Evolutionary conservation across 352 stramenopile genomes (phyloP).

Genomic region (Phytophthora cactorum): DNA sequence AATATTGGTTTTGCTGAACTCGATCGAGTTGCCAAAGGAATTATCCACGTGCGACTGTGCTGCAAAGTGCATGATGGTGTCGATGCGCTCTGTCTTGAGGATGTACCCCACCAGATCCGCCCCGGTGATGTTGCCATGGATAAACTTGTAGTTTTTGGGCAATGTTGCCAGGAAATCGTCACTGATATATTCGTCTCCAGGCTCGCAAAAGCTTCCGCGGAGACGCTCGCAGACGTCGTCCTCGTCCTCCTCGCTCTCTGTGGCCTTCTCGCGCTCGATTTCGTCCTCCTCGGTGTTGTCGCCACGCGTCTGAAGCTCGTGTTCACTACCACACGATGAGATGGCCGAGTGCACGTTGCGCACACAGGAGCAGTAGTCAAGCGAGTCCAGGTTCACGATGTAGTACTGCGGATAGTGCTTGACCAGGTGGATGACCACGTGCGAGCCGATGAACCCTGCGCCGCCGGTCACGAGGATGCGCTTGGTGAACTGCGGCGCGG

Average conservation of each 20-base stretch:
- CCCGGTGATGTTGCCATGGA: conserved; percentile 96
- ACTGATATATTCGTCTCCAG: conserved; percentile 36
- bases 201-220: conserved; percentile 67
- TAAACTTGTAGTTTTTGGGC: conserved; percentile 94
- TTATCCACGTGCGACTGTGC: conserved; percentile 98
- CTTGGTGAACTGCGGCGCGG: conserved; percentile 48
- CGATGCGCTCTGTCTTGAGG: conserved; percentile 94
- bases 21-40: conserved; percentile 98
- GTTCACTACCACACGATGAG: conserved; percentile 18
- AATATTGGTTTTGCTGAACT: conserved; percentile 99
- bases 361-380: conserved; percentile 85
- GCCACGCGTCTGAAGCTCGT: not conserved
- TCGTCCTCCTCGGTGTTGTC: conserved; percentile 29
- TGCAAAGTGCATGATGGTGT: conserved; percentile 99
- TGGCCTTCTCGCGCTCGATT: conserved; percentile 21
- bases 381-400: conserved; percentile 95
- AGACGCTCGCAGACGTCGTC: conserved; percentile 48
- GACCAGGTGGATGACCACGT: conserved; percentile 96
- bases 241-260: conserved; percentile 39
- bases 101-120: conserved; percentile 96
- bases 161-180: conserved; percentile 35
- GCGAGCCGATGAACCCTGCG: conserved; percentile 97
- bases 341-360: conserved; percentile 74
- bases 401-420: conserved; percentile 98
- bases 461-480: conserved; percentile 98